phyloP scores from a whole-genome alignment of 2,329 filamentous ascomycete genomes.

The Hypoxylon sp. region DNA sequence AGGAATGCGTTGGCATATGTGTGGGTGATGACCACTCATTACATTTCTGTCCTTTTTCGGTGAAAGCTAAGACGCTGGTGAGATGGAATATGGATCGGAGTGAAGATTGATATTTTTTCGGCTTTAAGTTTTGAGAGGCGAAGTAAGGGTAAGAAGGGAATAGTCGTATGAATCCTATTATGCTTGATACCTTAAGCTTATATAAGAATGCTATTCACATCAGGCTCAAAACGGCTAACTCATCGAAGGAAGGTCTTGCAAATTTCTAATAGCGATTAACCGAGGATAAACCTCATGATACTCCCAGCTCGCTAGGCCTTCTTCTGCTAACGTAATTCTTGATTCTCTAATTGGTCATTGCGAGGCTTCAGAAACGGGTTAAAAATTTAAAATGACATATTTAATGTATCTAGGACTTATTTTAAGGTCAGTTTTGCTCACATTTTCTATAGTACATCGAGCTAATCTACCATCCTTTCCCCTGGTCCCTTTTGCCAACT shows the following conservation, averaged over 20 bases:
- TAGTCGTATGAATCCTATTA: neutral
- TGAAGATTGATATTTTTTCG: neutral
- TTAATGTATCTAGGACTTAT: too few species aligned
- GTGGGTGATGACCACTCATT: constrained; percentile 14
- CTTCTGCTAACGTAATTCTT: neutral
- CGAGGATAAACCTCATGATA: too few species aligned
- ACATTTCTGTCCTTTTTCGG: neutral
- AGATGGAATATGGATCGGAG: neutral
- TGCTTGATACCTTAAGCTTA: too few species aligned
- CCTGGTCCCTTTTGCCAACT: neutral
- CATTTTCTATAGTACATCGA: neutral
- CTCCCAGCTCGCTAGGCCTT: too few species aligned
- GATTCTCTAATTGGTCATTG: too few species aligned
- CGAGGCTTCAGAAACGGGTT: neutral
- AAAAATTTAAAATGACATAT: neutral
- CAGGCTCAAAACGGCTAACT: too few species aligned
- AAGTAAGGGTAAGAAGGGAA: neutral
- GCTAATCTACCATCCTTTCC: neutral
- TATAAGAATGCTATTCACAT: too few species aligned
- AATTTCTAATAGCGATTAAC: too few species aligned
- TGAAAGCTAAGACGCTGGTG: neutral
- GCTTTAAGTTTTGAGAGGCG: neutral
- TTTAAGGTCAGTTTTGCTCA: neutral
- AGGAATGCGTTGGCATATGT: constrained; percentile 15
- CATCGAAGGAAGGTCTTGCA: too few species aligned